These are phyloP conservation scores for Xylariaceae sp. DNA, from an alignment of 2,329 filamentous ascomycete genomes.

Conservation along the genomic window DNA sequence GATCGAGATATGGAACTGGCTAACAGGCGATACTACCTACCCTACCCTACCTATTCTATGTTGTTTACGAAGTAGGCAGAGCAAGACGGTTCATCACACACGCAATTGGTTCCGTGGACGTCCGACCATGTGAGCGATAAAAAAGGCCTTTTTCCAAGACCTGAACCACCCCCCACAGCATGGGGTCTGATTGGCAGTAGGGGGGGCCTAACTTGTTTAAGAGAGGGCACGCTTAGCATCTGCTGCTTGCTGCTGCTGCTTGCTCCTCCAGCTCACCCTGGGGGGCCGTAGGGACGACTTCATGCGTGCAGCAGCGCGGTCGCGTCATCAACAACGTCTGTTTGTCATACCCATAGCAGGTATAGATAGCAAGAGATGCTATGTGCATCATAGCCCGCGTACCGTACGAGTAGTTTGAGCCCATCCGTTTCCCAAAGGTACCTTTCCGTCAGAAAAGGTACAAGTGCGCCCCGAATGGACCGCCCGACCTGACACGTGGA, in stretches of 20 bases:
- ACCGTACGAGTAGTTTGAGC: slow-evolving; percentile 6
- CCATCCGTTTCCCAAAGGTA: neutral
- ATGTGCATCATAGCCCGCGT: neutral
- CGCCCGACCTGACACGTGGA: neutral
- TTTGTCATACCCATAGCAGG: slow-evolving; percentile 1
- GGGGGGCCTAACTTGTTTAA: no score
- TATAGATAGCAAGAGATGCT: neutral
- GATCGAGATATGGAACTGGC: slow-evolving; percentile 18
- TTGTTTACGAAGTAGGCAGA: no score
- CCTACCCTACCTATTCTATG: no score
- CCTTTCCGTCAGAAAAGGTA: neutral
- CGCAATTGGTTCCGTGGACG: no score
- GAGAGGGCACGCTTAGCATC: neutral
- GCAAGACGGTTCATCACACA: no score
- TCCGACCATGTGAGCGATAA: slow-evolving; percentile 15
- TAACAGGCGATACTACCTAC: no score
- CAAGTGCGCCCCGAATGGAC: neutral
- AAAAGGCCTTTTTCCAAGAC: neutral
- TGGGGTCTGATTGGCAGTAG: slow-evolving; percentile 12
- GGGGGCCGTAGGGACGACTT: neutral
- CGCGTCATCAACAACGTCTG: slow-evolving; percentile 13
- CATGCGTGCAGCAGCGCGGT: neutral
- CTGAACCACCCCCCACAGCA: slow-evolving; percentile 10
- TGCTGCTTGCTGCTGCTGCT: neutral
- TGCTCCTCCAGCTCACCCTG: neutral